Percentiles rank a stretch among this genome's conserved stretches.
Evolutionary conservation across 108 stramenopile genomes (phyloP).

Genomic region (Conticribra guillardii): DNA sequence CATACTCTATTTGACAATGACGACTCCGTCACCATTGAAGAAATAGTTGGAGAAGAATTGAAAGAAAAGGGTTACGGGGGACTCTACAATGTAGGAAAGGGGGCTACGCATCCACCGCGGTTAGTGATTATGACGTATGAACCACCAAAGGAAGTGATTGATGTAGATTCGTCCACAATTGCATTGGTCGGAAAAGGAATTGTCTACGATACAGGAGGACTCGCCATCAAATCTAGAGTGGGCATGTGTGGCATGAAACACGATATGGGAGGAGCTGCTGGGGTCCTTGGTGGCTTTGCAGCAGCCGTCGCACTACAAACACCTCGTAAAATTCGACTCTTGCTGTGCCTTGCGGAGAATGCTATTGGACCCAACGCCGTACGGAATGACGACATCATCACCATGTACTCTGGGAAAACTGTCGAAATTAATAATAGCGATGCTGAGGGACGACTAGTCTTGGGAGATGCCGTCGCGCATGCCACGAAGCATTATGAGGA

Average conservation of each 20-base stretch:
- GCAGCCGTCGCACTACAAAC: slow-evolving; percentile 44
- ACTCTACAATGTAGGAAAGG: slow-evolving; percentile 86
- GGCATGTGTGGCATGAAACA: slow-evolving; percentile 93
- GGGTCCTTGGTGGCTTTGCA: slow-evolving; percentile 73
- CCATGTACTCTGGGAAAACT: slow-evolving; percentile 84
- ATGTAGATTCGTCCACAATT: slow-evolving; percentile 22
- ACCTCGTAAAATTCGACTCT: slow-evolving; percentile 44
- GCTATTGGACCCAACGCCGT: slow-evolving; percentile 72
- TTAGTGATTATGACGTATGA: slow-evolving; percentile 73
- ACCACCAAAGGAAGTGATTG: slow-evolving; percentile 33
- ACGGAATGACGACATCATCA: slow-evolving; percentile 84
- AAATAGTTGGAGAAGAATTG: slow-evolving; percentile 82
- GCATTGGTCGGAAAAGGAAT: slow-evolving; percentile 92
- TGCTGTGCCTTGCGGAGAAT: slow-evolving; percentile 89
- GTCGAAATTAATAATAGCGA: slow-evolving; percentile 93
- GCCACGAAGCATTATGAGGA: slow-evolving; percentile 61
- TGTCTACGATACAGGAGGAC: slow-evolving; percentile 87
- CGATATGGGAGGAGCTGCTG: slow-evolving; percentile 76
- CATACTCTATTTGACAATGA: slow-evolving; percentile 18
- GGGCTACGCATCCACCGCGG: slow-evolving; percentile 73
- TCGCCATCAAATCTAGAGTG: slow-evolving; percentile 67
- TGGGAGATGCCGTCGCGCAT: slow-evolving; percentile 82
- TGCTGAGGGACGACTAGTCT: slow-evolving; percentile 86
- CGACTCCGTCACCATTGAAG: slow-evolving; percentile 49
- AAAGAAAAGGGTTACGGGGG: slow-evolving; percentile 80